Percentiles rank a stretch among this genome's conserved stretches.
Conservation (phyloP, 768 basidiomycete species). For the Auriculariales sp. region DNA sequence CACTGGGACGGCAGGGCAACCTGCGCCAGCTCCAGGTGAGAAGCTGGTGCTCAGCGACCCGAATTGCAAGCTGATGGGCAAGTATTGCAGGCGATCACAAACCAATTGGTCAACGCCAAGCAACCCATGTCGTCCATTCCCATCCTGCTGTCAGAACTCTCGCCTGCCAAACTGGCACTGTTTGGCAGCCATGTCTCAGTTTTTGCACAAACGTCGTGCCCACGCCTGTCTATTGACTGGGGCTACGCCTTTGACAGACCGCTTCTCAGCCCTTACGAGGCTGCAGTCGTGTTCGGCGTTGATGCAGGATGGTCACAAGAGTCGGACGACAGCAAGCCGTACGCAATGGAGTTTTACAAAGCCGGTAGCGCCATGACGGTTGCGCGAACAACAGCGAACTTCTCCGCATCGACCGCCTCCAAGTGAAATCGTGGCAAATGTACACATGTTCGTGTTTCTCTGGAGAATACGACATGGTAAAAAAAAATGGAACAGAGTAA, state of each 20-base stretch:
- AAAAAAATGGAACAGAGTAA: no score
- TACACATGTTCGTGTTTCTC: no score
- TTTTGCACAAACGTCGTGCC: constrained; percentile 94
- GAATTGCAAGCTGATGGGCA: background rate
- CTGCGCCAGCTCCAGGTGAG: constrained; percentile 70
- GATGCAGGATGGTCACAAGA: constrained; percentile 49
- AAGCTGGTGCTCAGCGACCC: background rate
- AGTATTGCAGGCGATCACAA: constrained; percentile 46
- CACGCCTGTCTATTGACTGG: constrained; percentile 95
- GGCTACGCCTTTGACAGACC: constrained; percentile 90
- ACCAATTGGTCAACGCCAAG: constrained; percentile 43
- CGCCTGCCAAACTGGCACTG: constrained; percentile 80
- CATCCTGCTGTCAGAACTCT: constrained; percentile 92
- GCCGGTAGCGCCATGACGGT: constrained; percentile 66
- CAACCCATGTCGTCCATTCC: constrained; percentile 63
- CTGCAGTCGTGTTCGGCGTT: constrained; percentile 67
- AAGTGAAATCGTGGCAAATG: no score
- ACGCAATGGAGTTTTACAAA: constrained; percentile 96
- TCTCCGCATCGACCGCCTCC: background rate
- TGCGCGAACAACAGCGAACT: constrained; percentile 29
- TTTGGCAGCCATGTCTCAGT: constrained; percentile 71
- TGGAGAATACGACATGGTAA: no score
- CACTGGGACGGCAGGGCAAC: constrained; percentile 88
- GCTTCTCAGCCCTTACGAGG: constrained; percentile 86
- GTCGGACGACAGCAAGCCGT: constrained; percentile 27